Percentiles rank a stretch among this genome's conserved stretches.
These are phyloP conservation scores for Tolypocladium album DNA, from an alignment of 2,329 filamentous ascomycete genomes.

Conservation along the genomic window DNA sequence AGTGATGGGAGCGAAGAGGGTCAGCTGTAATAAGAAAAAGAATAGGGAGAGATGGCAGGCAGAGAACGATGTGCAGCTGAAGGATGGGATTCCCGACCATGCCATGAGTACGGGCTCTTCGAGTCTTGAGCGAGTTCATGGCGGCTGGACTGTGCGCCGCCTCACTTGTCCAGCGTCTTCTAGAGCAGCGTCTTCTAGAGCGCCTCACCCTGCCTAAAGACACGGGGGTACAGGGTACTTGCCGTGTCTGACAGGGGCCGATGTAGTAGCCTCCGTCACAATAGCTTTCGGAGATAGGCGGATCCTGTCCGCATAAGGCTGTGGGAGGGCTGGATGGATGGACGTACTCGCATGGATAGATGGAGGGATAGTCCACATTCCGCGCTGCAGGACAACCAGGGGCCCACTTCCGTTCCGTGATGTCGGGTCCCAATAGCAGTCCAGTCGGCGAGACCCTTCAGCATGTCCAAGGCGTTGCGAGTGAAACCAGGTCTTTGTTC, in stretches of 20 bases:
- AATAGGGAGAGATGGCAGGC: background rate
- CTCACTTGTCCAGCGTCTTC: background rate
- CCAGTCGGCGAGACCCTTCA: background rate
- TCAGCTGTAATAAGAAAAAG: background rate
- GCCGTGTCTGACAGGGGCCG: background rate
- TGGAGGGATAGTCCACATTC: background rate
- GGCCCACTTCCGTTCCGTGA: background rate
- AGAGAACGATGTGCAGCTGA: background rate
- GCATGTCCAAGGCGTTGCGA: background rate
- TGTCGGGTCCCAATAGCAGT: background rate
- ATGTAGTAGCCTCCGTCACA: background rate
- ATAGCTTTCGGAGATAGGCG: background rate
- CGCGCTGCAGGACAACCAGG: background rate
- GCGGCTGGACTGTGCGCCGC: background rate
- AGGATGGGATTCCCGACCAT: background rate
- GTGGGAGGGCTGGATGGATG: background rate
- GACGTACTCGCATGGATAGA: too few species aligned
- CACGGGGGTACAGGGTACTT: background rate
- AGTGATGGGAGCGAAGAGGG: background rate
- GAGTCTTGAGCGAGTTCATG: background rate
- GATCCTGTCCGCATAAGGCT: background rate
- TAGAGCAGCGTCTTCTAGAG: background rate
- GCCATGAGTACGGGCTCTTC: background rate
- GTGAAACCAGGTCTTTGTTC: background rate
- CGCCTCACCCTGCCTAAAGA: background rate